Conservation (phyloP, 257 asterid genomes). For the Verbascum thapsus region DNA sequence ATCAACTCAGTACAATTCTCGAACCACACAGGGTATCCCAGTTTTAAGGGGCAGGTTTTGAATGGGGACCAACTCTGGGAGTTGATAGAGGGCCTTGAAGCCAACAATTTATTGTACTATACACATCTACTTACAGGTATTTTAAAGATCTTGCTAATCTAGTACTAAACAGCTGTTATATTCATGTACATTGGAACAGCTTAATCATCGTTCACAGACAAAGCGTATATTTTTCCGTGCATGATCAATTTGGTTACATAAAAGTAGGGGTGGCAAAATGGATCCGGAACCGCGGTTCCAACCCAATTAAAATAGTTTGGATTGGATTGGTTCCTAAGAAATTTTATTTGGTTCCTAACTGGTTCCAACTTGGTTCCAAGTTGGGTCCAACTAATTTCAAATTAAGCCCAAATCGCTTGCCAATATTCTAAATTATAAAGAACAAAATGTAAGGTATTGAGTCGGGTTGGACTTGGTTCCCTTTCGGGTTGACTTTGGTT, state of each 20-base stretch:
- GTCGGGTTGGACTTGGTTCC: no score
- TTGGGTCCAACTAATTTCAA: no score
- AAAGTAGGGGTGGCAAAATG: no score
- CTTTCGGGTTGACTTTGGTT: no score
- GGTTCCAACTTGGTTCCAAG: no score
- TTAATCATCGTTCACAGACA: conserved; percentile 5
- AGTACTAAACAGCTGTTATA: conserved; percentile 8
- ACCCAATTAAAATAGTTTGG: no score
- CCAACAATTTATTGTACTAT: conserved; percentile 80
- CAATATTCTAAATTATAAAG: no score
- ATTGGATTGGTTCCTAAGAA: no score
- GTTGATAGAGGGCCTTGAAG: conserved; percentile 86
- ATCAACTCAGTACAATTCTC: conserved; percentile 98
- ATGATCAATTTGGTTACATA: not conserved
- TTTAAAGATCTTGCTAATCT: conserved; percentile 9
- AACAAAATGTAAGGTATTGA: no score
- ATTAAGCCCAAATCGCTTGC: no score
- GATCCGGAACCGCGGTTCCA: no score
- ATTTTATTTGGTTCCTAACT: no score
- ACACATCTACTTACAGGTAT: conserved; percentile 97
- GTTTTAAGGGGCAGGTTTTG: conserved; percentile 95
- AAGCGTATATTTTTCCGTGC: conserved; percentile 25
- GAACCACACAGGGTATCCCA: conserved; percentile 98
- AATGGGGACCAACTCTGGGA: conserved; percentile 98
- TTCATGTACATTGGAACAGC: not conserved